A percentile compares a stretch with the other conserved stretches of the same genome.
Conservation (phyloP, 768 basidiomycete species). For the Pisolithus marmoratus region DNA sequence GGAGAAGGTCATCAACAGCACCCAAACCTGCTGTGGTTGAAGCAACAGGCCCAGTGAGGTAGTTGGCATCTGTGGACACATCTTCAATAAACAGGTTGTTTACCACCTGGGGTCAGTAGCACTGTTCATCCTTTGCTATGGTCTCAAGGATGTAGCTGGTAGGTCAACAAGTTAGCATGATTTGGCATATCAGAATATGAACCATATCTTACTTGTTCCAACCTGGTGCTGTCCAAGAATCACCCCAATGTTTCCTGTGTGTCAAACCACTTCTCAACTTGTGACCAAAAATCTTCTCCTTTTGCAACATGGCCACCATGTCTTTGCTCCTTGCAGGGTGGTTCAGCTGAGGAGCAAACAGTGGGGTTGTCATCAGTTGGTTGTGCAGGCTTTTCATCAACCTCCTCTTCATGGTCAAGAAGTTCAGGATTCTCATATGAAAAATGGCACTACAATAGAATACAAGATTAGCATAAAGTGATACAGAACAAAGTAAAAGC, state of each 20-base stretch:
- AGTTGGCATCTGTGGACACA: background rate
- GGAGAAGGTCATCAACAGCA: background rate
- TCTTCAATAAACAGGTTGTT: background rate
- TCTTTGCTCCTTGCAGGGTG: background rate
- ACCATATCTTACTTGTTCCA: background rate
- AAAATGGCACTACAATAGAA: background rate
- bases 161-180: background rate
- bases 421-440: background rate
- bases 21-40: background rate
- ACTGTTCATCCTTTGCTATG: background rate
- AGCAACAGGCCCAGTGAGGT: background rate
- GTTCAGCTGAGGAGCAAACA: no score
- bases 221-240: background rate
- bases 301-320: background rate
- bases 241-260: background rate
- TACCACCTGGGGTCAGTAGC: background rate
- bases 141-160: background rate
- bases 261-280: background rate
- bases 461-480: background rate
- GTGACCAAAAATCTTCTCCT: background rate
- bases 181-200: no score
- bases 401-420: background rate
- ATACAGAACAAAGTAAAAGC: no score
- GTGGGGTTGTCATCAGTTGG: background rate
- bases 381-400: background rate